Percentiles rank a stretch among this genome's conserved stretches.
phyloP scores from a whole-genome alignment of 1,284 basidiomycete species.

The Ceratobasidium sp. region DNA sequence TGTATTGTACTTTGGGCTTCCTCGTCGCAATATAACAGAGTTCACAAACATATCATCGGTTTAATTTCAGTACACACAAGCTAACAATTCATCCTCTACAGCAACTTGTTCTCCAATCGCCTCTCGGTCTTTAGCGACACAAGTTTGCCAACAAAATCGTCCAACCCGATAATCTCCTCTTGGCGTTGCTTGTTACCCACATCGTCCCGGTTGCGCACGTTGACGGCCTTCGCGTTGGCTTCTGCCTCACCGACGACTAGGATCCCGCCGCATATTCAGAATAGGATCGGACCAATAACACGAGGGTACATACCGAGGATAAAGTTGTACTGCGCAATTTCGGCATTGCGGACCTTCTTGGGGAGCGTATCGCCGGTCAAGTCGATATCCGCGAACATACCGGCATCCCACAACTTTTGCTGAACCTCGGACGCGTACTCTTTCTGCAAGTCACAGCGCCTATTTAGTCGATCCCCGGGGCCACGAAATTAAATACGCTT shows the following conservation, averaged over 20 bases:
- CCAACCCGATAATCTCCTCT: constrained; percentile 66
- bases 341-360: constrained; percentile 96
- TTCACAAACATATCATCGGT: no score
- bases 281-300: constrained; percentile 14
- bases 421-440: constrained; percentile 88
- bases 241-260: constrained; percentile 95
- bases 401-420: constrained; percentile 69
- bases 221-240: constrained; percentile 83
- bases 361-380: constrained; percentile 90
- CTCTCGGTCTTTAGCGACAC: constrained; percentile 66
- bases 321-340: constrained; percentile 96
- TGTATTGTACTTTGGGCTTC: no score
- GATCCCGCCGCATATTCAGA: constrained; percentile 11
- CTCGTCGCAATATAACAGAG: no score
- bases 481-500: constrained; percentile 49
- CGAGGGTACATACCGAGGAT: constrained; percentile 76
- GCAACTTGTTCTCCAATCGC: constrained; percentile 63
- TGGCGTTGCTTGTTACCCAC: constrained; percentile 79
- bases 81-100: constrained; percentile 31
- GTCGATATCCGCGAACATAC: constrained; percentile 91
- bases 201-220: constrained; percentile 94
- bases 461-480: background rate
- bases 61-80: background rate
- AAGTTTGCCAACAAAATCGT: constrained; percentile 69
- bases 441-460: constrained; percentile 60